A percentile compares a stretch with the other conserved stretches of the same genome.
phyloP scores from a whole-genome alignment of 2,329 filamentous ascomycete genomes.

The Lasiodiplodia hormozganensis region DNA sequence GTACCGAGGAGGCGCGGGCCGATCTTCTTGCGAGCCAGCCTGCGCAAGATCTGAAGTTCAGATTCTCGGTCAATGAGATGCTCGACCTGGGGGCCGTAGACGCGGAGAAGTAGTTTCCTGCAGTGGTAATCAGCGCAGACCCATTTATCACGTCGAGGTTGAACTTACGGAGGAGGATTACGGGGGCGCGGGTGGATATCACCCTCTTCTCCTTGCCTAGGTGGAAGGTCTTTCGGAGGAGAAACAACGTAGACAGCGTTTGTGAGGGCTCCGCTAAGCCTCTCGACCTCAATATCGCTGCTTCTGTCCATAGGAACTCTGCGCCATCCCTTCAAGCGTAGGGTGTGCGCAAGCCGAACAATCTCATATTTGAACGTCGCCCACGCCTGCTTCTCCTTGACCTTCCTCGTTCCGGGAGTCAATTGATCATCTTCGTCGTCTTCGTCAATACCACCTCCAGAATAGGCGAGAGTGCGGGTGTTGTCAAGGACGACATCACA shows the following conservation, averaged over 20 bases:
- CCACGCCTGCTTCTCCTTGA: constrained; percentile 81
- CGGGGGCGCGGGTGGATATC: constrained; percentile 43
- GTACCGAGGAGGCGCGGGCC: constrained; percentile 90
- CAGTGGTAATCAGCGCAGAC: background rate
- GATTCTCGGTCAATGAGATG: constrained; percentile 94
- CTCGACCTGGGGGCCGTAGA: constrained; percentile 95
- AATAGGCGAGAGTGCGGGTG: constrained; percentile 83
- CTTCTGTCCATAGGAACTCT: constrained; percentile 76
- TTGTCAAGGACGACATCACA: constrained; percentile 90
- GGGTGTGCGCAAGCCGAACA: constrained; percentile 84
- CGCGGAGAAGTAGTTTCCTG: constrained; percentile 81
- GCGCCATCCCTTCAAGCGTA: constrained; percentile 91
- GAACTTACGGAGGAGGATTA: constrained; percentile 61
- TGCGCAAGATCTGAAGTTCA: constrained; percentile 83
- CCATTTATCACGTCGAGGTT: background rate
- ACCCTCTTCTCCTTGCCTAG: constrained; percentile 47
- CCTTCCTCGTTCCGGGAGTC: constrained; percentile 51
- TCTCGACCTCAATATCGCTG: constrained; percentile 71
- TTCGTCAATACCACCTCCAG: constrained; percentile 58
- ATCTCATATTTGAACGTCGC: constrained; percentile 90
- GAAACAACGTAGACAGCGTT: constrained; percentile 96
- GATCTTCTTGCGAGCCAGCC: constrained; percentile 89
- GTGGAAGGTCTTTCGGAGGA: constrained; percentile 71
- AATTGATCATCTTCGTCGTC: constrained; percentile 50
- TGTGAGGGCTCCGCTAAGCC: constrained; percentile 88